Conservation (phyloP, 2,329 filamentous ascomycete species). For the Exophiala lecanii-corni region DNA sequence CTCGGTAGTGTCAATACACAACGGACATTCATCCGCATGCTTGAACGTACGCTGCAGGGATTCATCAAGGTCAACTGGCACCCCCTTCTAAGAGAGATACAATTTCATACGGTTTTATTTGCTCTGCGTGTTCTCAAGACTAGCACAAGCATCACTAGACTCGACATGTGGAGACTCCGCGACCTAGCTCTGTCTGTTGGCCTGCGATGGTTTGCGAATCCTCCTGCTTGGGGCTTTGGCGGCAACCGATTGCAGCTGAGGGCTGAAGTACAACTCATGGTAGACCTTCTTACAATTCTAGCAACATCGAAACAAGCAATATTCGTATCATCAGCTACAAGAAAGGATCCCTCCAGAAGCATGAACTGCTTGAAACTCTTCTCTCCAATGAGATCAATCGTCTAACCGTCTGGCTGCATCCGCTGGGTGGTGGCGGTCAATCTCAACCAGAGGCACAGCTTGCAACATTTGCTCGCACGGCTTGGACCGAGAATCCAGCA, state of each 20-base stretch:
- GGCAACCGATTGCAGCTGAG: slow-evolving; percentile 91
- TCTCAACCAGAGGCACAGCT: slow-evolving; percentile 37
- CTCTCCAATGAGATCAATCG: slow-evolving; percentile 80
- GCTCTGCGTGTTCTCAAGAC: slow-evolving; percentile 71
- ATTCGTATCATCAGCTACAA: slow-evolving; percentile 42
- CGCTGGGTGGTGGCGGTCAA: slow-evolving; percentile 49
- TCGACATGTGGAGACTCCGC: slow-evolving; percentile 75
- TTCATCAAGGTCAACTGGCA: slow-evolving; percentile 68
- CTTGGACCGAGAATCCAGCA: slow-evolving; percentile 80
- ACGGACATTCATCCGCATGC: slow-evolving; percentile 72
- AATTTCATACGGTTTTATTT: slow-evolving; percentile 82
- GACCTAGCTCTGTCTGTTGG: slow-evolving; percentile 83
- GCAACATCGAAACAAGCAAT: slow-evolving; percentile 61
- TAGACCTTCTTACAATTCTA: slow-evolving; percentile 67
- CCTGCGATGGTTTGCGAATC: slow-evolving; percentile 79
- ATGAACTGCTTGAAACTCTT: slow-evolving; percentile 74
- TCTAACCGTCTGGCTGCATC: slow-evolving; percentile 84
- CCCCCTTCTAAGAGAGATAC: slow-evolving; percentile 84
- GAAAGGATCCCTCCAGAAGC: slow-evolving; percentile 69
- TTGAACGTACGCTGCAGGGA: slow-evolving; percentile 72
- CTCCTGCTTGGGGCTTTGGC: slow-evolving; percentile 88
- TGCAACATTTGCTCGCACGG: slow-evolving; percentile 66
- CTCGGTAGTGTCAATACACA: slow-evolving; percentile 78
- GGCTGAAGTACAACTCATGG: slow-evolving; percentile 78
- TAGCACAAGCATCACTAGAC: slow-evolving; percentile 59